Percentiles rank a stretch among this genome's conserved stretches.
phyloP scores from a whole-genome alignment of 2,329 filamentous ascomycete species.

The Nigrospora osmanthi region DNA sequence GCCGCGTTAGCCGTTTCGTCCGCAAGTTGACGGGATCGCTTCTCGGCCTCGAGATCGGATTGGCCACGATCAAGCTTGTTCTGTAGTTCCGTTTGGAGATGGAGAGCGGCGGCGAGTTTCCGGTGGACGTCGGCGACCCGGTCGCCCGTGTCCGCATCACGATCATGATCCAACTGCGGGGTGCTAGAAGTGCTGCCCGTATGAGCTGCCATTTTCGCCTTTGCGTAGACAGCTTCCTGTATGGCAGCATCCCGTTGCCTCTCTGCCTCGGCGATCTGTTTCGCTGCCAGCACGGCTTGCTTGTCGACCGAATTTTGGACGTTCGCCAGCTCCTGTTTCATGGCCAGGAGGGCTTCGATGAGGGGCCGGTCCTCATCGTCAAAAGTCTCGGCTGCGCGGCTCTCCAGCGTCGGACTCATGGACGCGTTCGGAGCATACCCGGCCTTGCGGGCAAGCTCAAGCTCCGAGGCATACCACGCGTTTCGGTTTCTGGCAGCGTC shows the following conservation, averaged over 20 bases:
- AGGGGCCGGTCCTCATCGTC: conserved; percentile 87
- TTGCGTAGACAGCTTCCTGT: conserved; percentile 89
- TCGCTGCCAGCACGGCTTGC: conserved; percentile 77
- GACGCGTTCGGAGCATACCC: conserved; percentile 72
- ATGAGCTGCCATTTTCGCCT: conserved; percentile 82
- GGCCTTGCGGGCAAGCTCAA: conserved; percentile 83
- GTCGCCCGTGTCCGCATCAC: conserved; percentile 47
- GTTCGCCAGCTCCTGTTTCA: conserved; percentile 82
- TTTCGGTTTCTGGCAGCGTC: conserved; percentile 79
- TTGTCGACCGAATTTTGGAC: conserved; percentile 87
- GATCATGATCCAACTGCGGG: conserved; percentile 50
- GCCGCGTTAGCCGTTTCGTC: conserved; percentile 82
- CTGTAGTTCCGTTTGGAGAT: conserved; percentile 73
- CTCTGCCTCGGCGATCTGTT: conserved; percentile 87
- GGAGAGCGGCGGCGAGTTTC: conserved; percentile 75
- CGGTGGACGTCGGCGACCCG: conserved; percentile 68
- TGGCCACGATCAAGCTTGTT: conserved; percentile 62
- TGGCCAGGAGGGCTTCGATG: conserved; percentile 84
- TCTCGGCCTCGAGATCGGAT: conserved; percentile 73
- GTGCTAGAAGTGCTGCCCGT: conserved; percentile 53
- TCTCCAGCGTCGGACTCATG: conserved; percentile 67
- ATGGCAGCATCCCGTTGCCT: conserved; percentile 93
- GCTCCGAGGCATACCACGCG: conserved; percentile 94
- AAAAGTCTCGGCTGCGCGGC: conserved; percentile 69
- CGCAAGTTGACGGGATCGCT: conserved; percentile 69